phyloP scores from a whole-genome alignment of 1,284 basidiomycete species.

The Rhodotorula sp. region DNA sequence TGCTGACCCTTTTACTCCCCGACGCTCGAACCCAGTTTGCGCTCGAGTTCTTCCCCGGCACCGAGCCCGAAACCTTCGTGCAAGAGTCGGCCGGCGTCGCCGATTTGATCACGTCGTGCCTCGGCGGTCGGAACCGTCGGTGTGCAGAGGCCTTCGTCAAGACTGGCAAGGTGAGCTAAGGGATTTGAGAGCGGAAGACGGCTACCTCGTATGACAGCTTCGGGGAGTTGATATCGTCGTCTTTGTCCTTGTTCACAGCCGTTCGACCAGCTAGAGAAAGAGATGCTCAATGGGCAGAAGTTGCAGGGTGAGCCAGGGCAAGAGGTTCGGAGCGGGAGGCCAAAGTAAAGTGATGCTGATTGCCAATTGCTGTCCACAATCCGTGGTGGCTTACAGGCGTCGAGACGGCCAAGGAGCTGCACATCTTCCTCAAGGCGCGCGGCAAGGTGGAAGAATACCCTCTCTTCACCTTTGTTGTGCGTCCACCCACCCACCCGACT shows the following conservation, averaged over 20 bases:
- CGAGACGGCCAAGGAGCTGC: slow-evolving; percentile 21
- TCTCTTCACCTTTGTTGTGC: slow-evolving; percentile 51
- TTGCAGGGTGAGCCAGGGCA: slow-evolving; percentile 49
- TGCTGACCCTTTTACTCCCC: not conserved
- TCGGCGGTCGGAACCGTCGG: slow-evolving; percentile 58
- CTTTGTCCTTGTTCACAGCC: slow-evolving; percentile 42
- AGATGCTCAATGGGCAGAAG: slow-evolving; percentile 59
- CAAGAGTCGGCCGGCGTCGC: slow-evolving; percentile 57
- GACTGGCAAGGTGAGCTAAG: slow-evolving; percentile 52
- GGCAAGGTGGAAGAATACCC: slow-evolving; percentile 56
- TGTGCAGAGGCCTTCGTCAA: slow-evolving; percentile 57
- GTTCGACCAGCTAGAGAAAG: slow-evolving; percentile 57
- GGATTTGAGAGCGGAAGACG: slow-evolving; percentile 3
- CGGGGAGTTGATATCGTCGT: too few species aligned
- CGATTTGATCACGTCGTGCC: slow-evolving; percentile 60
- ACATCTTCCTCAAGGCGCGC: slow-evolving; percentile 54
- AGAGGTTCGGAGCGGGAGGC: not conserved
- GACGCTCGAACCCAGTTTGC: slow-evolving; percentile 46
- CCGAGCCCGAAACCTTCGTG: slow-evolving; percentile 57
- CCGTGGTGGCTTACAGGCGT: slow-evolving; percentile 1
- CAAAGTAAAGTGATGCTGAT: not conserved
- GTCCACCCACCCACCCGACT: not conserved
- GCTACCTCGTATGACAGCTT: too few species aligned
- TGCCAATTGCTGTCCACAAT: not conserved
- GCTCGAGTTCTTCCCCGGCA: slow-evolving; percentile 57